Evolutionary conservation across 306 rosid genomes (phyloP).

Genomic region (Lathyrus sativus): DNA sequence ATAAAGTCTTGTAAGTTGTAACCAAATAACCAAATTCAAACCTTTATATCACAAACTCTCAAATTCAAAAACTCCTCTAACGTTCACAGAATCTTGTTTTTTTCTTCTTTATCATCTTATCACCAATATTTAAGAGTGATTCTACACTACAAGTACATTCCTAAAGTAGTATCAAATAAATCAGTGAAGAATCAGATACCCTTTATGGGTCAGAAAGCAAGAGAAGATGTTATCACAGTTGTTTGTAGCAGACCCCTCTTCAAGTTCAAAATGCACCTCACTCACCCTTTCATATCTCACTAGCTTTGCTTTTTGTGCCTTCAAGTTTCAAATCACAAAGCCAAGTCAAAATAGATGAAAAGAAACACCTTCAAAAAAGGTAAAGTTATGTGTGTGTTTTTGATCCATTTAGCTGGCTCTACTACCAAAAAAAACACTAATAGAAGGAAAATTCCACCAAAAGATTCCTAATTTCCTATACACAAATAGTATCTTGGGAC

Average conservation of each 20-base stretch:
- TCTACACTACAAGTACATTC: slow-evolving; percentile 35
- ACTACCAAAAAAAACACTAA: slow-evolving; percentile 34
- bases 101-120: slow-evolving; percentile 32
- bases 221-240: slow-evolving; percentile 39
- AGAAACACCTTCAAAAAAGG: slow-evolving; percentile 44
- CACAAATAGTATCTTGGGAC: slow-evolving; percentile 39
- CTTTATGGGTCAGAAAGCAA: slow-evolving; percentile 62
- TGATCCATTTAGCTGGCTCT: slow-evolving; percentile 57
- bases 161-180: slow-evolving; percentile 43
- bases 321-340: slow-evolving; percentile 47
- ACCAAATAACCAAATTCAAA: slow-evolving; percentile 49
- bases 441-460: slow-evolving; percentile 31
- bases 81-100: slow-evolving; percentile 45
- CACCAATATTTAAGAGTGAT: slow-evolving; percentile 22
- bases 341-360: slow-evolving; percentile 51
- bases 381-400: slow-evolving; percentile 40
- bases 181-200: slow-evolving; percentile 42
- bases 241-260: slow-evolving; percentile 30
- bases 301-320: slow-evolving; percentile 45
- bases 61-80: slow-evolving; percentile 30
- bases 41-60: slow-evolving; percentile 16
- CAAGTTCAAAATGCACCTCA: slow-evolving; percentile 35
- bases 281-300: slow-evolving; percentile 27
- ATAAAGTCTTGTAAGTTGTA: slow-evolving; percentile 43
- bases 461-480: slow-evolving; percentile 46